Evolutionary conservation across 257 asterid species (phyloP), one percentile per base, ranked within the genome.

Genomic region (Ehretia macrophylla): DNA sequence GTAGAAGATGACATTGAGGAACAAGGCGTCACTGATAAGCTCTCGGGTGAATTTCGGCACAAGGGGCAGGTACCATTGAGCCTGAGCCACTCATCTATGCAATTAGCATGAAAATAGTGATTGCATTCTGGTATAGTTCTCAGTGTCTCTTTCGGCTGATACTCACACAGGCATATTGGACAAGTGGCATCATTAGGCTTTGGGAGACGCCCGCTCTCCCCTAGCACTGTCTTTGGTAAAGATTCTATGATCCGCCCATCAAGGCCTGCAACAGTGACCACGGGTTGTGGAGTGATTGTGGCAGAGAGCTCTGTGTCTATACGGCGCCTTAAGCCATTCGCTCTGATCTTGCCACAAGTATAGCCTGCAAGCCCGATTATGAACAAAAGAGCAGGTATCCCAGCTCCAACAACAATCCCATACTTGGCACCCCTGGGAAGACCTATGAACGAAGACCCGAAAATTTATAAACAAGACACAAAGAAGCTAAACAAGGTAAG

Each of bases 41-140:
- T 63, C 16, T 81, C 80, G 0, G 85, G 95, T 5, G 89, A 77
- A 58, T 82, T 85, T 53, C 98, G 60, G 55, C 98, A 90, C 66
- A 90, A 16, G 0, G 98, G 98, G 45, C 98, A 90, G 5, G 79
- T 78, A 4, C 87, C 91, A 12, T 90, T 90, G 66, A 80, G 78
- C 73, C 72, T 83, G 18, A 90, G 92, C 98, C 98, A 90, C 68
- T 87, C 95, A 51, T 87, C 96, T 0, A 90, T 67, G 63, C 98
- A 90, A 12, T 68, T 64, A 0, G 67, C 84, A 44, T 90, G 98
- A 60, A 78, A 90, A 66, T 75, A 85, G 62, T 90, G 98, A 55
- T 80, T 78, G 79, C 98, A 90, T n/a, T 83, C 94, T 0, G 98
- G 98, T 46, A 90, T 76, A 27, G 80, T 81, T 23, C 89, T 79